Evolutionary conservation across 177 flowering plant genomes (phyloP).

Genomic region (Tripterygium wilfordii): DNA sequence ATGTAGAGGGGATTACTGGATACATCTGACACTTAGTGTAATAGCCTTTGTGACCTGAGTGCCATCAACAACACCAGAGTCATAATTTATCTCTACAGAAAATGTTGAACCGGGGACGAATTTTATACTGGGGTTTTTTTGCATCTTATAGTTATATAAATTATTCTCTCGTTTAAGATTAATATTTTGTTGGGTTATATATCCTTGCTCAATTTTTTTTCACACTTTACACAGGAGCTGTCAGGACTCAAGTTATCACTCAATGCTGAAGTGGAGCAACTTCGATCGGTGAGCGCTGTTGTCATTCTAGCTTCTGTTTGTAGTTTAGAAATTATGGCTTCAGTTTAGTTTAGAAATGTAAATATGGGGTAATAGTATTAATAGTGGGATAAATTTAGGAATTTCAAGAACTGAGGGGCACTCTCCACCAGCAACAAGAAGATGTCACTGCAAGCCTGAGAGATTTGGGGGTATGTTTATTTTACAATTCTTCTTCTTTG

Average conservation of each 20-base stretch:
- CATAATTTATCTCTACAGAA: too few relatives aligned
- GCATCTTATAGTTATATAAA: not conserved
- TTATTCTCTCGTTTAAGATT: not conserved
- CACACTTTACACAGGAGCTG: conserved; percentile 55
- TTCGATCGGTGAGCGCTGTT: conserved; percentile 55
- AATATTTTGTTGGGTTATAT: not conserved
- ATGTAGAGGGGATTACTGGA: too few relatives aligned
- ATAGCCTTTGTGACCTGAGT: too few relatives aligned
- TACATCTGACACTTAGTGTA: too few relatives aligned
- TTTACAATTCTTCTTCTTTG: not conserved
- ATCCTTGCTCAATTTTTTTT: not conserved
- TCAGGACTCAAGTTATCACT: conserved; percentile 78
- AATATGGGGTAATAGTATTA: not conserved
- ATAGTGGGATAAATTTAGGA: conserved; percentile 39
- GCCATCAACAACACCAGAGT: too few relatives aligned
- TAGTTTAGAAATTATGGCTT: not conserved
- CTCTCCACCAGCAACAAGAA: conserved; percentile 90
- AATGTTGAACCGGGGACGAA: too few relatives aligned
- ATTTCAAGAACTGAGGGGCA: conserved; percentile 84
- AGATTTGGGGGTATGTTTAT: conserved; percentile 54
- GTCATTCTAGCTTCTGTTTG: not conserved
- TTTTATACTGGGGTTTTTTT: too few relatives aligned
- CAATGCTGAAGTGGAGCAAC: conserved; percentile 79
- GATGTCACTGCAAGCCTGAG: conserved; percentile 70
- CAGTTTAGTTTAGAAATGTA: not conserved